Base-by-base conservation (phyloP, 2,329 filamentous ascomycete species). In the Hypoxylon sp. region DNA sequence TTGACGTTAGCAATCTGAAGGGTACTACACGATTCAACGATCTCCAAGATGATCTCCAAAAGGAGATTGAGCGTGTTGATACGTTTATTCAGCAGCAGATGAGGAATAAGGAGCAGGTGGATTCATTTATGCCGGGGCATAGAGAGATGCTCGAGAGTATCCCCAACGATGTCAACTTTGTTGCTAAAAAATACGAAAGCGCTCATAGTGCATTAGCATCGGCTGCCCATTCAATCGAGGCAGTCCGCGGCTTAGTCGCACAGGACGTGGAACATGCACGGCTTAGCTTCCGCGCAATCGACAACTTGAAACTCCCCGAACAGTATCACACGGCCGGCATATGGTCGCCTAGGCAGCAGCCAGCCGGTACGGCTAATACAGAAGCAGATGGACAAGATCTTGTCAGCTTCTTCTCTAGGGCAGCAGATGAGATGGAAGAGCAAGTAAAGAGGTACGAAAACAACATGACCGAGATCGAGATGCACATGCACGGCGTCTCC, bases 21-120 rank as follows among this genome's bases (percentile, higher is more conserved):
- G 91, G 92, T 14, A 97, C 94, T 0, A 97, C 94, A 3, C 93
- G 96, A 68, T 98, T 96, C 83, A 93, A 94, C 77, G 95, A 97
- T 79, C 90, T 97, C 29, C 89, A 92, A 67, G 92, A 95, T 72
- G 89, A 93, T 31, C 84, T 97, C 14, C 94, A 97, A 77, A 88
- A 90, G 69, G 83, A 93, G 72, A 92, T 99, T 68, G 89, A 93
- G 69, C 82, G 85, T 9, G 89, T 97, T 70, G 95, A 99, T 80
- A 87, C 88, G 64, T 89, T 91, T 71, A 95, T 99, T 73, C 88
- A 93, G 74, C 86, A 87, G 59, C 94, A 96, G 77, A 94, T 97
- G 75, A 86, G 87, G 65, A 91, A 91, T 79, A 91, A 93, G 77
- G 89, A 92, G 73, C 89, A 97, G 72, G 90, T 95, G 63, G 90